Base-by-base conservation (phyloP, 345 rosid genomes). In the Populus alba region DNA sequence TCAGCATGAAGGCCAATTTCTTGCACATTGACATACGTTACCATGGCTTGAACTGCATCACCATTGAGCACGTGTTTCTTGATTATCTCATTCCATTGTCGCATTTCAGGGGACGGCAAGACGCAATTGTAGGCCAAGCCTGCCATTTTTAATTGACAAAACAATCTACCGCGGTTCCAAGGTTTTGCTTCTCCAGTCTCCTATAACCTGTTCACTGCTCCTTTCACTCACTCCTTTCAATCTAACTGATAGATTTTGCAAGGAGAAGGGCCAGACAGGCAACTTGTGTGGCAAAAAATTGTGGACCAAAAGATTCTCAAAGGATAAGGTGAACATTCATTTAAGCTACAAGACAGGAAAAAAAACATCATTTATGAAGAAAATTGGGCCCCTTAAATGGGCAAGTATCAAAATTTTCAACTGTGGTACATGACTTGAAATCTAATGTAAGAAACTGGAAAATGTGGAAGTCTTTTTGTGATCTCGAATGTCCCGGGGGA, bases 41-140 rank as follows among this genome's bases (percentile, higher is more conserved):
- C 35, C 62, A 75, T 59, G 16, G 71, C 78, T 10, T 68, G 66
- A 25, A 59, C 65, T 22, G 75, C 63, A 33, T 75, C 35, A 7
- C 82, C 82, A 37, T 20, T 25, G 18, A n/a, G 35, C 66, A 66
- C 49, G 16, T 73, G 12, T 39, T 72, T 63, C 71, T 72, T 67
- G 68, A 66, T 78, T 17, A 51, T 65, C 72, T 65, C 67, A 66
- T 72, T 72, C 72, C 76, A 73, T 13, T 63, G 72, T 27, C 69
- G 2, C 27, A 33, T 16, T 47, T 45, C 65, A 16, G 70, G n/a
- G 45, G 72, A 72, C 13, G 67, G 59, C n/a, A 38, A 1, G 53
- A 39, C 20, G 37, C 59, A 18, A 31, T 31, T 70, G 71, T 66
- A 33, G 72, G 76, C 38, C 49, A 65, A 35, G 13, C 51, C 13